A percentile compares a stretch with the other conserved stretches of the same genome.
These are phyloP conservation scores for Astrothelium macrocarpum DNA, from an alignment of 495 filamentous ascomycete species.

Conservation along the genomic window DNA sequence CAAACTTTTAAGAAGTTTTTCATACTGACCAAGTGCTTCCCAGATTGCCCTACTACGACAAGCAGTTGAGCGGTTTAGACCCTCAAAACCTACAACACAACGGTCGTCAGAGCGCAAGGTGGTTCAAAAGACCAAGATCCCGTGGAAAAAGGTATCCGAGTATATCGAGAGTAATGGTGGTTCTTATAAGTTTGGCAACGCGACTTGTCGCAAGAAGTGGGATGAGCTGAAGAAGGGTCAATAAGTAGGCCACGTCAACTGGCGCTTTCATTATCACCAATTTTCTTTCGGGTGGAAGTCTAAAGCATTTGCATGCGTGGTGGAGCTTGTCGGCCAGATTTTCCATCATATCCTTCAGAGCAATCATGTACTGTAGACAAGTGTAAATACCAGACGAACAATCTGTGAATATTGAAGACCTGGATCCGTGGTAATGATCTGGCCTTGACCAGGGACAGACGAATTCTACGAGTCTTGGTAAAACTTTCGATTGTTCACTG, in stretches of 20 bases:
- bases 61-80: constrained; percentile 1
- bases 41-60: neutral
- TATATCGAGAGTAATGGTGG: constrained; percentile 64
- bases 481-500: too few relatives aligned
- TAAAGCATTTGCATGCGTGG: too few relatives aligned
- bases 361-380: too few relatives aligned
- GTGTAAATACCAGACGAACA: too few relatives aligned
- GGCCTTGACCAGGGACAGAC: too few relatives aligned
- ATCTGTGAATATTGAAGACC: too few relatives aligned
- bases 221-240: neutral
- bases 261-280: neutral
- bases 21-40: constrained; percentile 12
- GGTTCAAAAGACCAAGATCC: constrained; percentile 41
- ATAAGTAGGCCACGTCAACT: neutral
- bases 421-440: too few relatives aligned
- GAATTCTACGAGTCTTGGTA: too few relatives aligned
- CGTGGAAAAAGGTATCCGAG: constrained; percentile 75
- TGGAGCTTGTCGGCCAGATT: too few relatives aligned
- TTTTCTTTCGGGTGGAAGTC: neutral
- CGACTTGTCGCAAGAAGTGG: constrained; percentile 84
- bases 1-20: constrained; percentile 7
- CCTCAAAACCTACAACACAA: neutral
- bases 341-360: too few relatives aligned
- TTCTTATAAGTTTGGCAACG: constrained; percentile 74
- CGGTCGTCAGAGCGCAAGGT: neutral